Evolutionary conservation across 2,329 filamentous ascomycete genomes (phyloP), one percentile per base, ranked within the genome.

Genomic region (Coniochaeta sp.): DNA sequence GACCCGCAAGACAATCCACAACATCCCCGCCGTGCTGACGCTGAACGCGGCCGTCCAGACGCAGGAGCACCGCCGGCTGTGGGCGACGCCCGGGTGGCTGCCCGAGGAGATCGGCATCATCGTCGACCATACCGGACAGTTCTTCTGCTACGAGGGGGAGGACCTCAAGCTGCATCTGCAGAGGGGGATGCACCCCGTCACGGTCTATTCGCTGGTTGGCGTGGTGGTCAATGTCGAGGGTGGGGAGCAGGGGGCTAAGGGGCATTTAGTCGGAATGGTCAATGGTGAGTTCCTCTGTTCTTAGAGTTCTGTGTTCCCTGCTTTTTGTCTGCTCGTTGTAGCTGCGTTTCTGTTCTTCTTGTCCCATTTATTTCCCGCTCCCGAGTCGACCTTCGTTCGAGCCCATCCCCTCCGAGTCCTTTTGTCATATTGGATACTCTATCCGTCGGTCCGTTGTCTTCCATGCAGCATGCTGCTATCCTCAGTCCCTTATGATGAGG

Each of bases 71-170:
- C 88, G 88, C 66, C 83, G 89, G 61, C 80, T 96, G 17, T 99
- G 96, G 96, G 86, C 90, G 1, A 91, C 87, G 14, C 91, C 91
- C 0, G 91, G 90, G 17, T 99, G 93, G 88, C 79, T 99, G 14
- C 95, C 95, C 0, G 89, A 95, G 69, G 92, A 98, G 71, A 93
- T 99, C 67, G 95, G 95, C 40, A 85, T 99, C 68, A 90, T 96
- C 60, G 85, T 96, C 60, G 90, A 96, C 62, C 86, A 90, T 67
- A 17, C 47, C 7, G 91, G 91, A n/a, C 90, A 96, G 69, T 90
- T 98, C 70, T 93, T 91, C 73, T 97, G 93, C 73, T 98, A 92
- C 65, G 93, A 99, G 73, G 93, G 95, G 2, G 89, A 96, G 58
- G 93, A 98, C 67, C 75, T 99, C 64, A 89, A 88, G 70, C 75